A percentile compares a stretch with the other conserved stretches of the same genome.
phyloP scores from a whole-genome alignment of 2,329 filamentous ascomycete species.

The Pseudogymnoascus sp. region DNA sequence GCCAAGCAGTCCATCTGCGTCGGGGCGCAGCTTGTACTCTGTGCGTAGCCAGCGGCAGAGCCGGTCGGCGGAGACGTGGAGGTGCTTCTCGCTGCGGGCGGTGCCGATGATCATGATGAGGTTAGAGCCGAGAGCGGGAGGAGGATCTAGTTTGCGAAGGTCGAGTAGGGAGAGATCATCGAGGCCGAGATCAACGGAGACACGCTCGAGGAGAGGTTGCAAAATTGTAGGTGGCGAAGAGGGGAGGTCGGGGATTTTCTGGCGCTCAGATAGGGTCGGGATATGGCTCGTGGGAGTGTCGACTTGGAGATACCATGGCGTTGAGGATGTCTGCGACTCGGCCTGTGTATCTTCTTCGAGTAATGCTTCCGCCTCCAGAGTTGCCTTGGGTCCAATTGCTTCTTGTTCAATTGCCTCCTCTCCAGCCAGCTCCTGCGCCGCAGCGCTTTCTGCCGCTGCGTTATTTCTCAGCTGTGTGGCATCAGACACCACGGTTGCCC shows the following conservation, averaged over 20 bases:
- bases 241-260: slow-evolving; percentile 51
- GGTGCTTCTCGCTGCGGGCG: slow-evolving; percentile 83
- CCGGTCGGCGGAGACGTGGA: slow-evolving; percentile 86
- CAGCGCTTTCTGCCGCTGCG: background rate
- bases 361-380: slow-evolving; percentile 11
- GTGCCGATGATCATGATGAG: slow-evolving; percentile 90
- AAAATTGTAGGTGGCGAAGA: slow-evolving; percentile 61
- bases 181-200: slow-evolving; percentile 77
- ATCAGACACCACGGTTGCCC: background rate
- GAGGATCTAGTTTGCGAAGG: slow-evolving; percentile 74
- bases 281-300: slow-evolving; percentile 36
- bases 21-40: slow-evolving; percentile 62
- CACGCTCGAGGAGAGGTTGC: slow-evolving; percentile 63
- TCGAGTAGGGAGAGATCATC: slow-evolving; percentile 77
- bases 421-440: background rate
- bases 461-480: background rate
- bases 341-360: background rate
- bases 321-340: slow-evolving; percentile 11
- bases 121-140: slow-evolving; percentile 78
- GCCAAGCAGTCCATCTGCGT: slow-evolving; percentile 81
- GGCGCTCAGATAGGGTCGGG: slow-evolving; percentile 40
- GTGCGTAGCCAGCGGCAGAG: slow-evolving; percentile 77
- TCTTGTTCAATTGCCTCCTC: slow-evolving; percentile 10
- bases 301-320: slow-evolving; percentile 84
- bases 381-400: slow-evolving; percentile 14